Conservation (phyloP, 148 eudicot genomes). For the Rhododendron mucronatum region DNA sequence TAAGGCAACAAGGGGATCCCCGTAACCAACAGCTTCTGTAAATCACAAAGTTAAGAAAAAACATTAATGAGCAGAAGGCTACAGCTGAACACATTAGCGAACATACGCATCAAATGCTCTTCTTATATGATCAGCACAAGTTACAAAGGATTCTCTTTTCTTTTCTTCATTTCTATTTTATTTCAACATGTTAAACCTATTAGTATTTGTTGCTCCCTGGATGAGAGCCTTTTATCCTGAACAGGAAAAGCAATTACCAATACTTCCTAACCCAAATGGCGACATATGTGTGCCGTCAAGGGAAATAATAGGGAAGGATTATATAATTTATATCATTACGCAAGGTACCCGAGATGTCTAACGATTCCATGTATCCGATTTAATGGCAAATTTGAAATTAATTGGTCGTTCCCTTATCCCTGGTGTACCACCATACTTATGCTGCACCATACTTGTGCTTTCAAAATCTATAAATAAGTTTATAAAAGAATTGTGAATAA, state of each 20-base stretch:
- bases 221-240: not conserved
- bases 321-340: not conserved
- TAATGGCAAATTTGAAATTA: not conserved
- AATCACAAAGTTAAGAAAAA: not conserved
- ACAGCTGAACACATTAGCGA: not conserved
- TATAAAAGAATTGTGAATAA: not conserved
- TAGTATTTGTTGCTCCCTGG: not conserved
- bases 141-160: not conserved
- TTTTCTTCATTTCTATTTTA: not conserved
- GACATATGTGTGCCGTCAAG: not conserved
- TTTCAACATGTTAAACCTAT: not conserved
- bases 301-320: not conserved
- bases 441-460: not conserved
- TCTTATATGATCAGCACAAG: not conserved
- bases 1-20: constrained; percentile 75
- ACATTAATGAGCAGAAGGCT: not conserved
- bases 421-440: not conserved
- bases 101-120: not conserved
- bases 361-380: not conserved
- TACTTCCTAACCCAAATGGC: not conserved
- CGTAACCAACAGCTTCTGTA: constrained; percentile 85
- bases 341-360: not conserved
- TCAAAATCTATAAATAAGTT: not conserved
- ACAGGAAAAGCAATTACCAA: not conserved
- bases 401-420: not conserved